Conservation (phyloP, 75 land plant genomes). For the Sequoia sempervirens region DNA sequence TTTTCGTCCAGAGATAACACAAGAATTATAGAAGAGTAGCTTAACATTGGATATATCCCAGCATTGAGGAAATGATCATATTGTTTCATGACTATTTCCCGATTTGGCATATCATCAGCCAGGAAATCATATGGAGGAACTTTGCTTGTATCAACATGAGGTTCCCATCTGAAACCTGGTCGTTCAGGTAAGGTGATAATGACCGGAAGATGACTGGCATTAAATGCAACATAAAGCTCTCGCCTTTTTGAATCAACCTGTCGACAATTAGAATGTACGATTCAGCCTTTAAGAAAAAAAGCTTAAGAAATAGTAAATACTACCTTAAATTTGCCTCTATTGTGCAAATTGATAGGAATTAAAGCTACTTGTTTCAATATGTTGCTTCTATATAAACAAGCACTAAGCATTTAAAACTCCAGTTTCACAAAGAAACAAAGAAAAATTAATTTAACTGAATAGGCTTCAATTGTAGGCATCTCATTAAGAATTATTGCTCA, state of each 20-base stretch:
- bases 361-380: not conserved
- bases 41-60: slow-evolving; percentile 79
- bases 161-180: slow-evolving; percentile 76
- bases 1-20: slow-evolving; percentile 32
- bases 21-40: slow-evolving; percentile 80
- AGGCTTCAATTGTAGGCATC: not conserved
- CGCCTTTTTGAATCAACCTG: slow-evolving; percentile 70
- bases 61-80: slow-evolving; percentile 65
- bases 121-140: slow-evolving; percentile 88
- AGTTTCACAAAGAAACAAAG: not conserved
- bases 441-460: not conserved
- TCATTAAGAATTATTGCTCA: not conserved
- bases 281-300: slow-evolving; percentile 1
- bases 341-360: not conserved
- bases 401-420: not conserved
- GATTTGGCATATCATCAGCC: slow-evolving; percentile 44
- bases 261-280: not conserved
- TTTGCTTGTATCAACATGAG: slow-evolving; percentile 91
- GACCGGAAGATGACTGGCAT: slow-evolving; percentile 79
- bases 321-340: not conserved
- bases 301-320: not conserved
- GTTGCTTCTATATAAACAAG: not conserved
- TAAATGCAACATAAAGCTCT: slow-evolving; percentile 88
- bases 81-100: slow-evolving; percentile 57
- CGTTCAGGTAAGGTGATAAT: slow-evolving; percentile 65